Conservation (phyloP, 495 filamentous ascomycete genomes). For the Aspergillus carlsbadensis region DNA sequence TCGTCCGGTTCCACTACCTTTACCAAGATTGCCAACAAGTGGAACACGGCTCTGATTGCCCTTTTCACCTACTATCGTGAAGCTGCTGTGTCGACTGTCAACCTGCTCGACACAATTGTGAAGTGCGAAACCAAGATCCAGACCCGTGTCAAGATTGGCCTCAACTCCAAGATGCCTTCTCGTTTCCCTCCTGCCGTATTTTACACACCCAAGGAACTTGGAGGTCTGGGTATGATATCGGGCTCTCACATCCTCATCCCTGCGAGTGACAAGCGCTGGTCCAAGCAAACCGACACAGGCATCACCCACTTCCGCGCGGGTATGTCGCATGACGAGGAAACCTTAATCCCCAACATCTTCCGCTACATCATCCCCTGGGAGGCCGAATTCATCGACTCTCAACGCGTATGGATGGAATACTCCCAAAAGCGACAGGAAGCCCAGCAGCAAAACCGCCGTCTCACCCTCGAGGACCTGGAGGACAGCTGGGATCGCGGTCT, state of each 20-base stretch:
- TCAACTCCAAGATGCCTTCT: constrained; percentile 99
- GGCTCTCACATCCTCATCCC: constrained; percentile 98
- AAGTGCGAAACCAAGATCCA: constrained; percentile 99
- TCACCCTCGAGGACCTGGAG: constrained; percentile 95
- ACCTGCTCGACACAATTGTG: constrained; percentile 94
- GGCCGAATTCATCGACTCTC: constrained; percentile 97
- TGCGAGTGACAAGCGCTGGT: constrained; percentile 97
- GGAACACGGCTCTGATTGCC: constrained; percentile 98
- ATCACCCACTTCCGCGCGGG: constrained; percentile 97
- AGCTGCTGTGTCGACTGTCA: constrained; percentile 95
- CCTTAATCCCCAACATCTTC: constrained; percentile 98
- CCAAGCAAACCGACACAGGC: constrained; percentile 94
- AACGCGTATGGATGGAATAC: constrained; percentile 98
- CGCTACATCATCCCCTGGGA: constrained; percentile 99
- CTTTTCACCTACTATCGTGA: constrained; percentile 99
- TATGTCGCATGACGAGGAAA: constrained; percentile 99
- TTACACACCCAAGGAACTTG: constrained; percentile 98
- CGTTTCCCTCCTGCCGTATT: constrained; percentile 99
- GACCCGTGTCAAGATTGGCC: constrained; percentile 96
- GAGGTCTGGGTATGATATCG: constrained; percentile 98
- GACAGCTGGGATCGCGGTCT: constrained; percentile 99
- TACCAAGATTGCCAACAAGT: constrained; percentile 99
- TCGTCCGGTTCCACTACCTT: constrained; percentile 98
- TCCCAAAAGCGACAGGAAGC: constrained; percentile 97
- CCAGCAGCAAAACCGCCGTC: constrained; percentile 92